Evolutionary conservation across 2,329 filamentous ascomycete species (phyloP), one percentile per base, ranked within the genome.

Genomic region (Microcyclosporella mali): DNA sequence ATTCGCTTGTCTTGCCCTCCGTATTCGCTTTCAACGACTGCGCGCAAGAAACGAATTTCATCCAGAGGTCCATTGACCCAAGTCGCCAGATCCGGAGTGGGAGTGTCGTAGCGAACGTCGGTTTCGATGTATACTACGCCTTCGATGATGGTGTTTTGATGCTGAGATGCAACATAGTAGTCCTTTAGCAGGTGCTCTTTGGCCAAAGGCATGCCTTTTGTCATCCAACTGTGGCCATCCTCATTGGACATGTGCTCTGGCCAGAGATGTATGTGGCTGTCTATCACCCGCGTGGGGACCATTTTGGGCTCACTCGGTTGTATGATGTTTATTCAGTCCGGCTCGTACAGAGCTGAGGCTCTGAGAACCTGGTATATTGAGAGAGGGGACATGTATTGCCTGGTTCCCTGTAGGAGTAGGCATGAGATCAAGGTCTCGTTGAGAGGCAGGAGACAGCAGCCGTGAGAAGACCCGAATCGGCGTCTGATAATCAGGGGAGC

Each of bases 191-290:
- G 82, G 63, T 81, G 78, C 52, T 81, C 79, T 38, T 74, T 74
- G 37, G 77, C 72, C 38, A 94, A 71, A 3, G 79, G 72, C 58
- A 74, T 66, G 35, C 72, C 68, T 4, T 78, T 68, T 3, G 65
- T 74, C 67, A 79, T 78, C 88, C 88, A 95, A 45, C 77, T 69
- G 50, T 94, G 77, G 30, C 77, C 75, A 41, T 73, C 60, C 40
- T 84, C 61, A 56, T 90, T 64, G 2, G 63, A 62, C 35, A 69
- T 84, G 40, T 77, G 75, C 34, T 71, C 66, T 33, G 87, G 85
- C 71, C 81, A 95, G 59, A 95, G 80, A 69, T 95, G 89, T 66
- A 95, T 84, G 71, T 95, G 90, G 30, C 87, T 84, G 71, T 95
- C 89, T 65, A 95, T 79, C 60, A 94, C 82, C 19, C 49, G 50